These are phyloP conservation scores for Phytophthora ohioensis DNA, from an alignment of 352 stramenopile genomes.

Conservation along the genomic window DNA sequence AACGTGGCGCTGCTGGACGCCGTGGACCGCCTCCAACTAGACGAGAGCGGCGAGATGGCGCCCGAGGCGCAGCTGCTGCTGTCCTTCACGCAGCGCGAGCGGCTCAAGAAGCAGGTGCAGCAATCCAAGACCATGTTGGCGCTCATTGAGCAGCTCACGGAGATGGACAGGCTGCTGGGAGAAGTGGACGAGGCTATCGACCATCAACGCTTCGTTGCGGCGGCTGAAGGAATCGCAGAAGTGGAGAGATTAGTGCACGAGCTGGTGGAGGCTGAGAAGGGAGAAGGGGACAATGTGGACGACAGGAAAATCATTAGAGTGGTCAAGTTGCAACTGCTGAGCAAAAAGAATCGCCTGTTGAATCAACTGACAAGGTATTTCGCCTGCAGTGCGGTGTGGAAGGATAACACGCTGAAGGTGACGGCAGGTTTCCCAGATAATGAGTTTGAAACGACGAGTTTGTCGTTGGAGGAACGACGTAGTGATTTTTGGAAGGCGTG, in stretches of 20 bases:
- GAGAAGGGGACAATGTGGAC: constrained; percentile 12
- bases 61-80: constrained; percentile 55
- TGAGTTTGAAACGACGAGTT: not conserved
- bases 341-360: constrained; percentile 64
- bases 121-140: constrained; percentile 68
- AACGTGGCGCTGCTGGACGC: constrained; percentile 54
- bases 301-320: constrained; percentile 49
- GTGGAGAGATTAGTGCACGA: constrained; percentile 48
- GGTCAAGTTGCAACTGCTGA: constrained; percentile 56
- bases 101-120: constrained; percentile 65
- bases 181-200: constrained; percentile 60
- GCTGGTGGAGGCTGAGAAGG: constrained; percentile 25
- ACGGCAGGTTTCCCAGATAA: constrained; percentile 9
- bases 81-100: constrained; percentile 69
- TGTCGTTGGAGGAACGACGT: constrained; percentile 31
- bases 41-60: constrained; percentile 34
- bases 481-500: constrained; percentile 69
- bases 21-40: constrained; percentile 62
- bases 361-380: constrained; percentile 61
- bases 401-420: constrained; percentile 53
- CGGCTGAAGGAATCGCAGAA: constrained; percentile 49
- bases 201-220: constrained; percentile 53
- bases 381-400: constrained; percentile 47
- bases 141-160: constrained; percentile 75
- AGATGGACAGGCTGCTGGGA: constrained; percentile 60